A percentile compares a stretch with the other conserved stretches of the same genome.
phyloP scores from a whole-genome alignment of 2,329 filamentous ascomycete genomes.

The Helicocarpus griseus region DNA sequence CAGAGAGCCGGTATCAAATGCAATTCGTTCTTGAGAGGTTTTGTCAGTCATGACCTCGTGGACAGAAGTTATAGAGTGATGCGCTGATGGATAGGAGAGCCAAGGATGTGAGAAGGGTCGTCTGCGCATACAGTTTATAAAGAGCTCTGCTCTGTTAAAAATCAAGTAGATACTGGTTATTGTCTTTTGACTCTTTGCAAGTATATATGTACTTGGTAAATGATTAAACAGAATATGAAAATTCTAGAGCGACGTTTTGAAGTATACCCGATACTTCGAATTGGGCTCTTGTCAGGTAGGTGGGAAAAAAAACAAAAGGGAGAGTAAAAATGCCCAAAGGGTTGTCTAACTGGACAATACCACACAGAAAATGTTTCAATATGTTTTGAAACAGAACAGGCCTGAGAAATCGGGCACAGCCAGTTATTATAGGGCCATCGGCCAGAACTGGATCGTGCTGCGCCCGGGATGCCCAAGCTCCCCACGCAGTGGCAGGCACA shows the following conservation, averaged over 20 bases:
- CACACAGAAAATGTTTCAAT: conserved; percentile 7
- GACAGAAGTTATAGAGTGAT: not conserved
- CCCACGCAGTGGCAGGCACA: not conserved
- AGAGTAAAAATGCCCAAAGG: not conserved
- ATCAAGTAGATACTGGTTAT: not conserved
- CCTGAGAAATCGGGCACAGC: conserved; percentile 1
- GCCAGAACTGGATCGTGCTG: not conserved
- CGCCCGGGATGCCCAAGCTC: conserved; percentile 1
- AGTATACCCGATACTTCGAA: conserved; percentile 3
- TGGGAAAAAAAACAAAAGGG: not conserved
- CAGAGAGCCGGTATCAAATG: conserved; percentile 1
- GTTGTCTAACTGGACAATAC: conserved; percentile 1
- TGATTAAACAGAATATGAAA: not conserved
- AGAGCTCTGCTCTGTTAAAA: not conserved
- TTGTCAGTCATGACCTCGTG: conserved; percentile 5
- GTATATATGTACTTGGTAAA: not conserved
- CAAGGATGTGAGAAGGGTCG: not conserved
- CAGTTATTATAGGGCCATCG: not conserved
- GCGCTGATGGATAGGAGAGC: not conserved
- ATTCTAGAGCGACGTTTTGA: not conserved
- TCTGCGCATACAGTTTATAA: conserved; percentile 1
- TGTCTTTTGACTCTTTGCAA: not conserved
- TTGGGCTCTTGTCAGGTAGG: not conserved
- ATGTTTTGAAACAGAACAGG: conserved; percentile 3
- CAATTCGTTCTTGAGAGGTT: not conserved